Conservation (phyloP, 176 grass and related monocot genomes). For the Neostapfia colusana region DNA sequence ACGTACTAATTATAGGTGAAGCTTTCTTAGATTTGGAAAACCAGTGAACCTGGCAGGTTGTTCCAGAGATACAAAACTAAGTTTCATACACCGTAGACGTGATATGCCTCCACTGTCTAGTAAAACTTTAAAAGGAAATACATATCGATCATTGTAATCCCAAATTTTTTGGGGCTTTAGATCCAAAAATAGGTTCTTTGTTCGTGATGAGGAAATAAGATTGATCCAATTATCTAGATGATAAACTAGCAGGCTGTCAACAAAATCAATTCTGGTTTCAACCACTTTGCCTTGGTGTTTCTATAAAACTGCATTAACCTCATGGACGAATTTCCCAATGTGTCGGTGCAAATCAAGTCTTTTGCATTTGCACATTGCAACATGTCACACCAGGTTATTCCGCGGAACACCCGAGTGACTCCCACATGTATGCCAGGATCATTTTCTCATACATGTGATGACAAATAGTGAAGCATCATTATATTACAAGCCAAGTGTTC, state of each 20-base stretch:
- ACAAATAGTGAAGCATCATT: no score
- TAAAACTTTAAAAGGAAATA: slow-evolving; percentile 11
- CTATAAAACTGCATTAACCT: not conserved
- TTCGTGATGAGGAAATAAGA: not conserved
- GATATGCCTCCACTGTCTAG: not conserved
- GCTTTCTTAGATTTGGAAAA: slow-evolving; percentile 14
- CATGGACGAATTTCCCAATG: not conserved
- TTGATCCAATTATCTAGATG: not conserved
- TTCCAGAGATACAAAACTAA: slow-evolving; percentile 13
- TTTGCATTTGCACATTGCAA: not conserved
- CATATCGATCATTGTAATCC: not conserved
- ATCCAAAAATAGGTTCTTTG: not conserved
- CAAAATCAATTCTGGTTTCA: not conserved
- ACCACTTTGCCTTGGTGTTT: not conserved
- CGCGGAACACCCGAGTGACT: no score
- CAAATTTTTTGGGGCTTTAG: not conserved
- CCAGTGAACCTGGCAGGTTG: not conserved
- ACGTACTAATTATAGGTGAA: not conserved
- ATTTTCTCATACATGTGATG: no score
- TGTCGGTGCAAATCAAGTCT: not conserved
- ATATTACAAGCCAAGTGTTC: no score
- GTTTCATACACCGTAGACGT: not conserved
- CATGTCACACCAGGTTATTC: no score
- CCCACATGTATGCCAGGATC: no score
- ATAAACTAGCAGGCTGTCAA: not conserved